Percentiles rank a stretch among this genome's conserved stretches.
phyloP scores from a whole-genome alignment of 2,329 filamentous ascomycete genomes.

The Penicillium nordicum region DNA sequence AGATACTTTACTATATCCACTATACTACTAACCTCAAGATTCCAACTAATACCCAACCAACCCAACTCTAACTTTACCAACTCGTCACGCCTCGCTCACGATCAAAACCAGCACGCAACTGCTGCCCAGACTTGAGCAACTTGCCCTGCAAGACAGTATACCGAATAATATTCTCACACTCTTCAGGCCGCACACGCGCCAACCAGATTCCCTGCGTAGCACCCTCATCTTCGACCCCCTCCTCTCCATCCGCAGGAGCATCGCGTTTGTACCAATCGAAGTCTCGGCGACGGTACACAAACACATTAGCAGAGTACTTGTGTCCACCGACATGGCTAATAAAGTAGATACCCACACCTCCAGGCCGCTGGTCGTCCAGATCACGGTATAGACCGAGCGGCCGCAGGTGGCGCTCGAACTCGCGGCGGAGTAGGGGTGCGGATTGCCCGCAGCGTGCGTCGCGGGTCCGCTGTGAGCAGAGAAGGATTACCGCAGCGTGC shows the following conservation, averaged over 20 bases:
- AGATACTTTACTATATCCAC: not conserved
- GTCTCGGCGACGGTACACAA: slow-evolving; percentile 71
- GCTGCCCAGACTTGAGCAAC: slow-evolving; percentile 80
- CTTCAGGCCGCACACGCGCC: slow-evolving; percentile 76
- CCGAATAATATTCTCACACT: slow-evolving; percentile 86
- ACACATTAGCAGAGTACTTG: slow-evolving; percentile 92
- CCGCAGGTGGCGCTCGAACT: slow-evolving; percentile 84
- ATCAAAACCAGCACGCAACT: slow-evolving; percentile 89
- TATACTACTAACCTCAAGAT: not conserved
- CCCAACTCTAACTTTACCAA: slow-evolving; percentile 58
- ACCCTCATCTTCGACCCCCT: slow-evolving; percentile 47
- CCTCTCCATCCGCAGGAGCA: slow-evolving; percentile 17
- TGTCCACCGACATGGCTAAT: slow-evolving; percentile 95
- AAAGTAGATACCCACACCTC: slow-evolving; percentile 93
- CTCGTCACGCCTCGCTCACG: slow-evolving; percentile 74
- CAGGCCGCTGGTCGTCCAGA: slow-evolving; percentile 79
- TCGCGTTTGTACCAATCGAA: slow-evolving; percentile 36
- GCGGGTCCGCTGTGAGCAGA: slow-evolving; percentile 92
- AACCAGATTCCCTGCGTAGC: slow-evolving; percentile 92
- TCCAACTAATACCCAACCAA: not conserved
- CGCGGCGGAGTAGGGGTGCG: slow-evolving; percentile 80
- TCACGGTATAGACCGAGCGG: slow-evolving; percentile 82
- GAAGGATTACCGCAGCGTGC: slow-evolving; percentile 80
- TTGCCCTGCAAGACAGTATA: slow-evolving; percentile 92
- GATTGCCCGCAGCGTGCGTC: slow-evolving; percentile 93